Percentiles rank a stretch among this genome's conserved stretches.
phyloP scores from a whole-genome alignment of 2,329 filamentous ascomycete species.

The Macroventuria anomochaeta region DNA sequence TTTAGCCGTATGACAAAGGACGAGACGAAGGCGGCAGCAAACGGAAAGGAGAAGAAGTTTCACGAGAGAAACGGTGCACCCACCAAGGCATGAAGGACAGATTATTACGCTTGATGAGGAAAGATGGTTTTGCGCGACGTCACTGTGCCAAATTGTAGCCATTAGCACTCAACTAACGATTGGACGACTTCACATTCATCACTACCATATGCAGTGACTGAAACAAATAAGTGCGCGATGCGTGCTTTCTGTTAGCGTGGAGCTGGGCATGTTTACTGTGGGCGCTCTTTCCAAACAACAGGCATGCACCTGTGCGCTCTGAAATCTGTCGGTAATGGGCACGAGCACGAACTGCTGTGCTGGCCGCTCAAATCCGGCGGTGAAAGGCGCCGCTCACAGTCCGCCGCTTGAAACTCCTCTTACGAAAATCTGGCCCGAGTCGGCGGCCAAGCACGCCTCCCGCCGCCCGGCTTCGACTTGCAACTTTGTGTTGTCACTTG shows the following conservation, averaged over 20 bases:
- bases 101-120: no score
- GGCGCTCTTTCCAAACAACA: background rate
- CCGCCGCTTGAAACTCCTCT: conserved; percentile 20
- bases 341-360: conserved; percentile 2
- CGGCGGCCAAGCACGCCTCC: conserved; percentile 25
- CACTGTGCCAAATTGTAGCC: background rate
- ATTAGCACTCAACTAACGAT: background rate
- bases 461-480: conserved; percentile 22
- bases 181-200: background rate
- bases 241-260: no score
- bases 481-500: conserved; percentile 29
- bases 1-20: conserved; percentile 67
- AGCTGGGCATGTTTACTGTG: no score
- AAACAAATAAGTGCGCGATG: no score
- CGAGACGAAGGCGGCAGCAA: conserved; percentile 56
- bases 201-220: no score
- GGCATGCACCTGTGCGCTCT: background rate
- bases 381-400: conserved; percentile 12
- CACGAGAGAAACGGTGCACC: conserved; percentile 59
- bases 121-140: background rate
- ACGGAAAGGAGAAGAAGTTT: conserved; percentile 52
- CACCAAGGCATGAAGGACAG: conserved; percentile 26
- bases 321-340: conserved; percentile 1
- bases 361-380: background rate
- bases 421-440: conserved; percentile 20